Conservation (phyloP, 1,139 yeast genomes). For the Kodamaea fungicola region DNA sequence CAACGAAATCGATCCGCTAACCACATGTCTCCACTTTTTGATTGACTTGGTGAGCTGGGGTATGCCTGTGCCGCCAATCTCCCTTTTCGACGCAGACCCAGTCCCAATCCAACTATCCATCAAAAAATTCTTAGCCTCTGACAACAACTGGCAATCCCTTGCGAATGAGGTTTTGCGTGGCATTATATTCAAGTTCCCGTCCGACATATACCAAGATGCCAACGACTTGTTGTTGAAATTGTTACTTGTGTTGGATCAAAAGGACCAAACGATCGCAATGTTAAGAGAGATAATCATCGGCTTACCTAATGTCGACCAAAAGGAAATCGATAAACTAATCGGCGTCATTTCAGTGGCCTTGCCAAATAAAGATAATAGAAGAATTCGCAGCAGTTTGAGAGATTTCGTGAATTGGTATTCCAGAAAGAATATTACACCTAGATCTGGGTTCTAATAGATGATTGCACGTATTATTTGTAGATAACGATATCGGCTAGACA, state of each 20-base stretch:
- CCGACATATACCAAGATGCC: slow-evolving; percentile 70
- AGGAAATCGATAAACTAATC: slow-evolving; percentile 62
- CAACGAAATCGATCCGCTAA: slow-evolving; percentile 70
- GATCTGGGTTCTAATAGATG: slow-evolving; percentile 20
- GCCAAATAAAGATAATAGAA: slow-evolving; percentile 66
- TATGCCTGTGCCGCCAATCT: slow-evolving; percentile 71
- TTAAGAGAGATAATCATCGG: slow-evolving; percentile 49
- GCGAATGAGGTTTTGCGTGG: slow-evolving; percentile 59
- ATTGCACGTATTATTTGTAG: not conserved
- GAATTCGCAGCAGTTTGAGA: slow-evolving; percentile 64
- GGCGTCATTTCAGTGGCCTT: slow-evolving; percentile 58
- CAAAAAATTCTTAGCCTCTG: slow-evolving; percentile 31
- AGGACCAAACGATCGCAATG: slow-evolving; percentile 54
- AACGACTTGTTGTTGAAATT: slow-evolving; percentile 69
- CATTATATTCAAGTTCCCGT: slow-evolving; percentile 66
- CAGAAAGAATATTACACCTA: slow-evolving; percentile 66
- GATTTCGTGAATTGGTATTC: slow-evolving; percentile 83
- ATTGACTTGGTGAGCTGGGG: slow-evolving; percentile 86
- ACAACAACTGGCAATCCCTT: slow-evolving; percentile 57
- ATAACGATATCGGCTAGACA: too few species aligned
- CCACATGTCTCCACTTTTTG: slow-evolving; percentile 68
- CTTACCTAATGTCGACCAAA: slow-evolving; percentile 63
- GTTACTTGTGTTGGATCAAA: slow-evolving; percentile 46
- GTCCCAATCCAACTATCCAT: slow-evolving; percentile 49
- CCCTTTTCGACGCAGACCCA: slow-evolving; percentile 54